Evolutionary conservation across 2,329 filamentous ascomycete species (phyloP), one percentile per base, ranked within the genome.

Genomic region (Dactylellina sp.): DNA sequence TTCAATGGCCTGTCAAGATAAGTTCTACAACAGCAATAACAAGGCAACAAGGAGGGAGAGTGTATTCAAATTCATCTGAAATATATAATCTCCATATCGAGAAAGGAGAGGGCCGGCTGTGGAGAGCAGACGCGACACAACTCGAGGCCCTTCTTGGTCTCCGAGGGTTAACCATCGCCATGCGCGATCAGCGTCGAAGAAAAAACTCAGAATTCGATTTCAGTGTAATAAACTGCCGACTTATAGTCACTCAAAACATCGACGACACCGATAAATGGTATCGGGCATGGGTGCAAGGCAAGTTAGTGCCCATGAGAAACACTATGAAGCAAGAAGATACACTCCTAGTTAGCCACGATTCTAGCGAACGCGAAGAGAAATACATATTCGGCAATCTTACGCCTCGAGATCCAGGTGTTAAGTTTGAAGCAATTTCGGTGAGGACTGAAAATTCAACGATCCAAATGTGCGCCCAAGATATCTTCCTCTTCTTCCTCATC

Each of bases 61-160:
- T n/a, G n/a, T n/a, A n/a, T n/a, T n/a, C 37, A 16, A 6, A 4
- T 12, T 40, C 46, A 39, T 24, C 56, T 2, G 56, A 61, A 2
- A 61, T 28, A 16, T 61, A 16, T 9, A 14, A 16, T n/a, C 16
- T 61, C 9, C 37, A 35, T 14, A n/a, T 61, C 16, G 42, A 49
- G 35, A 61, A 49, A 18, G 42, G 50, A 6, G 53, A 44, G 6
- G 44, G 37, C 14, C 2, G 25, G 5, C 46, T 39, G 1, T 71
- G 65, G 65, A 53, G 42, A 20, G 53, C 46, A 2, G 24, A 32
- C 9, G 20, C 18, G 9, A 44, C 65, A 7, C 40, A 62, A 18
- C 25, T 71, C 7, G 65, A 71, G 22, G 37, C 65, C 14, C 14
- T 63, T 6, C 32, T 63, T 11, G 49, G 57, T 7, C 35, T 71